Evolutionary conservation across 305 asterid species (phyloP), one percentile per base, ranked within the genome.

Genomic region (Ajuga reptans): DNA sequence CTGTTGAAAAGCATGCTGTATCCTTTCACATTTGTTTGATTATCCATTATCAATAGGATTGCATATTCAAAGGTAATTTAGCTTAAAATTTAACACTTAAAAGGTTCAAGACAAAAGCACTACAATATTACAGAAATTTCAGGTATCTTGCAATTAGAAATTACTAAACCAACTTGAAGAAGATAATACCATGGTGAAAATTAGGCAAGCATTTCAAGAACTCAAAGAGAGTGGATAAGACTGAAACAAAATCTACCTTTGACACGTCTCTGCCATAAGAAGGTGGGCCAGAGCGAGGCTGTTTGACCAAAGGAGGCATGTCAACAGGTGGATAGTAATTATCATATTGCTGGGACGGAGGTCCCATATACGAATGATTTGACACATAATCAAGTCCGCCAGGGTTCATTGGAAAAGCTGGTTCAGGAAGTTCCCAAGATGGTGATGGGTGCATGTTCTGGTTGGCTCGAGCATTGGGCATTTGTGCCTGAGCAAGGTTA

Each of bases 361-460:
- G 89, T 9, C 78, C 75, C 91, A 87, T 83, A 74, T 79, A 77
- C 21, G 81, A 78, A 61, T 66, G 78, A 39, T 79, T 79, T n/a
- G 82, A 63, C 46, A 78, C 83, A 73, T 75, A 87, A 37, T 86
- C 87, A 68, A 75, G 83, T 27, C 85, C 90, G 67, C 81, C 86
- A 67, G 77, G 69, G 75, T 72, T 77, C 86, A 81, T 47, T n/a
- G 85, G 72, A 75, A 85, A 83, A 55, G 75, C 81, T 63, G 82
- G 77, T 18, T 86, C 84, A 58, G 88, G 82, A 60, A 78, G 80
- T n/a, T 86, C 91, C 96, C 91, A 83, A 12, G 88, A 70, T 74
- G 84, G 89, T 49, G 79, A 74, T 16, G 85, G 83, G 59, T 85
- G 84, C 77, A 83, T 68, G 68, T 81, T 82, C 76, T 83, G 91